These are phyloP conservation scores for Arachnomyces sp. DNA, from an alignment of 2,329 filamentous ascomycete species.

Conservation along the genomic window DNA sequence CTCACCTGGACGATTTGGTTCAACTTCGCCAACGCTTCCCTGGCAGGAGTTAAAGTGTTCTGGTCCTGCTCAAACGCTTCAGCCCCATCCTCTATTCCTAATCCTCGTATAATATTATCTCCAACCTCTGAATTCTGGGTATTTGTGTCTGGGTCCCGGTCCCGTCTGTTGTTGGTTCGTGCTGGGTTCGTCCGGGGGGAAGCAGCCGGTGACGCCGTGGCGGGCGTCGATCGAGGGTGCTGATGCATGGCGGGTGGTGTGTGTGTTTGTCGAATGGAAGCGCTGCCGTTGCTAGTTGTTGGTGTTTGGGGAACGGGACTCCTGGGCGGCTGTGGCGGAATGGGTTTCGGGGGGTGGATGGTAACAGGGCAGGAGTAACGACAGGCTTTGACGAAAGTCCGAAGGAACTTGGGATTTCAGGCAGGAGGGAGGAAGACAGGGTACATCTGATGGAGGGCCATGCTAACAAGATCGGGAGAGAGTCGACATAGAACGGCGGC, in stretches of 20 bases:
- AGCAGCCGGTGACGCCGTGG: conserved; percentile 63
- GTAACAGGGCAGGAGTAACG: background rate
- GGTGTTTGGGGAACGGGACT: background rate
- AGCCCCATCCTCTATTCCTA: conserved; percentile 43
- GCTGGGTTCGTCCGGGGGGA: conserved; percentile 64
- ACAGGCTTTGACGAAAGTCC: conserved; percentile 4
- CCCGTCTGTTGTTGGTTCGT: conserved; percentile 66
- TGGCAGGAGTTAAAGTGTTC: conserved; percentile 44
- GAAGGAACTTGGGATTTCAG: conserved; percentile 22
- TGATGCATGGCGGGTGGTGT: conserved; percentile 68
- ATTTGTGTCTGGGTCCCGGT: conserved; percentile 46
- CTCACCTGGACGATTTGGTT: conserved; percentile 88
- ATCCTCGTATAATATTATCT: conserved; percentile 41
- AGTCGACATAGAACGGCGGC: conserved; percentile 12
- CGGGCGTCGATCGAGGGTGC: conserved; percentile 67
- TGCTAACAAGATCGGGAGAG: conserved; percentile 27
- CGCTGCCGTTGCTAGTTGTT: background rate
- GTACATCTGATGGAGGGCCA: conserved; percentile 25
- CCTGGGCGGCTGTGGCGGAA: background rate
- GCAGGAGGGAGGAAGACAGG: conserved; percentile 25
- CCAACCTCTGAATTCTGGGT: conserved; percentile 43
- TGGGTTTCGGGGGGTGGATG: background rate
- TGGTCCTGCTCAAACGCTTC: conserved; percentile 35
- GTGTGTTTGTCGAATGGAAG: conserved; percentile 2
- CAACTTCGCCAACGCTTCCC: conserved; percentile 66